Evolutionary conservation across 306 rosid species (phyloP).

Genomic region (Cucurbita maxima): DNA sequence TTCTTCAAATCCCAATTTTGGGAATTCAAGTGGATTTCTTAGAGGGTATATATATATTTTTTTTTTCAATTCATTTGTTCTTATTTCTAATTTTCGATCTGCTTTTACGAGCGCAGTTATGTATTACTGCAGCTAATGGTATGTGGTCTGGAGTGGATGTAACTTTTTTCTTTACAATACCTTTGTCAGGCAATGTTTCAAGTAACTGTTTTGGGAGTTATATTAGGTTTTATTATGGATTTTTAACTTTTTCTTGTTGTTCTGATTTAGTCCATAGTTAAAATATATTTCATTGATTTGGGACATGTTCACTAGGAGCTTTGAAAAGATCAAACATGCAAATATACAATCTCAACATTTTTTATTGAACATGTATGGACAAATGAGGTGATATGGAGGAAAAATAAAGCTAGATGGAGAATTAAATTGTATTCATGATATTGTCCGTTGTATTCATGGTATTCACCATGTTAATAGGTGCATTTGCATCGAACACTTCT

Average conservation of each 20-base stretch:
- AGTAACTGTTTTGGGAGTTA: not conserved
- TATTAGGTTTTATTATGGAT: not conserved
- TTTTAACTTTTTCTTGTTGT: not conserved
- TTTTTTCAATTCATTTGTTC: not conserved
- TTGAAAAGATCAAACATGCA: not conserved
- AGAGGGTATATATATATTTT: conserved; percentile 35
- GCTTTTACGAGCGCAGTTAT: not conserved
- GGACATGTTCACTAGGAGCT: not conserved
- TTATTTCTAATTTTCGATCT: not conserved
- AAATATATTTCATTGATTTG: not conserved
- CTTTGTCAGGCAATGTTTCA: not conserved
- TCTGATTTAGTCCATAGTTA: not conserved
- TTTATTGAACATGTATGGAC: not conserved
- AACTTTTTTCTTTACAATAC: not conserved
- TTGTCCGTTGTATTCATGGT: not conserved
- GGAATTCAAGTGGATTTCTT: conserved; percentile 42
- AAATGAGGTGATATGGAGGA: not conserved
- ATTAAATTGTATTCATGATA: not conserved
- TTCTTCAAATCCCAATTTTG: conserved; percentile 28
- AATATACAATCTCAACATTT: not conserved
- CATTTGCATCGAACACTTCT: not conserved
- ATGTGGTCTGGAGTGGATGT: not conserved
- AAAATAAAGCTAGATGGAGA: not conserved
- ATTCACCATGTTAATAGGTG: not conserved
- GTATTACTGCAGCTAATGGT: not conserved